Base-by-base conservation (phyloP, 306 rosid species). In the Rosa chinensis region DNA sequence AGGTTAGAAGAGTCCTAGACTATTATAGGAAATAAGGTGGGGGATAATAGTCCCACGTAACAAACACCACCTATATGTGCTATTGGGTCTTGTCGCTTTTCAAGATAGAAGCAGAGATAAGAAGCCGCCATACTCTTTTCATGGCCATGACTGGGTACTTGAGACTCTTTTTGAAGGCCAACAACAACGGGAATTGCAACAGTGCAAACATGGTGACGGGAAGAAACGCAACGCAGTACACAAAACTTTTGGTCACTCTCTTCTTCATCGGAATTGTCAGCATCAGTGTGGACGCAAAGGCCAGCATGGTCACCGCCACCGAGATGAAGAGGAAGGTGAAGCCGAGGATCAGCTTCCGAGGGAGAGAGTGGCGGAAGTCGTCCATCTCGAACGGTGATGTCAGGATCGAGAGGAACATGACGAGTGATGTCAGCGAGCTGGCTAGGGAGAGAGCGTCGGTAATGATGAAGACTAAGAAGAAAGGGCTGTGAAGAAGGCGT, bases 381-480 rank as follows among this genome's bases (percentile, higher is more conserved):
- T 21, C 21, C 28, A 82, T 61, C 77, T 85, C 70, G 50, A 74
- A 83, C 0, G 85, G 88, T 0, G 88, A 78, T 1, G 82, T 70
- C 20, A 80, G 82, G 59, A 87, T 82, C 0, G 88, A 85, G 32
- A 87, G 90, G 81, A 87, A 85, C 79, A 84, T 77, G 10, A 80
- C 83, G 17, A 87, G 83, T 0, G 85, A 87, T 21, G 83, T 74
- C 11, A 87, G 49, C 23, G 90, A 79, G 66, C 84, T 66, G 2
- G 83, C 67, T 0, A 84, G 77, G 8, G 86, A 80, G 49, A 80
- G 49, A 2, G 80, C 50, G 58, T 87, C 82, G 85, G 83, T 85
- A 12, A 72, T 11, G 4, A 84, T 74, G 76, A 87, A 87, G n/a
- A 84, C 25, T n/a, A 53, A 16, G 73, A 84, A 87, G 56, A 78